Base-by-base conservation (phyloP, 768 basidiomycete species). In the Rhodotorula taiwanensis region DNA sequence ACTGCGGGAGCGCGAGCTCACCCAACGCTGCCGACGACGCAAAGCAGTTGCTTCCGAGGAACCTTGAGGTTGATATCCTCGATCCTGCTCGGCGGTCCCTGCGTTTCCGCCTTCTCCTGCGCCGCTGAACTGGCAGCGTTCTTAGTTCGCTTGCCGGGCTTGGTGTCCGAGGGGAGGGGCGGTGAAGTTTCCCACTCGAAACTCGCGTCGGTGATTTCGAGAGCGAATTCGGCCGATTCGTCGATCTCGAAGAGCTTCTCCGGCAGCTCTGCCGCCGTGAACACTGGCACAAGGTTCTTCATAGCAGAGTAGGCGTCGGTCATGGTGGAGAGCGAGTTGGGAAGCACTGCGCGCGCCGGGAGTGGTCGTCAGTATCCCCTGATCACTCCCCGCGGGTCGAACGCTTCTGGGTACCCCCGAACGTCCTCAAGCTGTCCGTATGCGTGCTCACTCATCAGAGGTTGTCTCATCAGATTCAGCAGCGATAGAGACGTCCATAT, bases 401-500 rank as follows among this genome's bases (percentile, higher is more conserved):
- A n/a, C n/a, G n/a, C n/a, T n/a, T n/a, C n/a, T n/a, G n/a, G n/a
- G n/a, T n/a, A n/a, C n/a, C n/a, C n/a, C n/a, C n/a, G n/a, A n/a
- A n/a, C n/a, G n/a, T n/a, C n/a, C 20, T 49, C 25, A n/a, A 51
- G 27, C 23, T n/a, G n/a, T n/a, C n/a, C n/a, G n/a, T n/a, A n/a
- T n/a, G n/a, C n/a, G n/a, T n/a, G n/a, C n/a, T n/a, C n/a, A n/a
- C n/a, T n/a, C n/a, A n/a, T n/a, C n/a, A n/a, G n/a, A n/a, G n/a
- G n/a, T n/a, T n/a, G n/a, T n/a, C n/a, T n/a, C n/a, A 93, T 79
- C 25, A 95, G 76, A 66, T 85, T 86, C 80, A 95, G 94, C 4
- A 92, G 79, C 0, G 86, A 84, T 50, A 97, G 78, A 25, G 89
- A 89, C 21, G 90, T 79, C 76, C 94, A 95, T 62, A 93, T 81